Percentiles rank a stretch among this genome's conserved stretches.
Evolutionary conservation across 2,329 filamentous ascomycete species (phyloP).

Genomic region (Aspergillus fischeri): DNA sequence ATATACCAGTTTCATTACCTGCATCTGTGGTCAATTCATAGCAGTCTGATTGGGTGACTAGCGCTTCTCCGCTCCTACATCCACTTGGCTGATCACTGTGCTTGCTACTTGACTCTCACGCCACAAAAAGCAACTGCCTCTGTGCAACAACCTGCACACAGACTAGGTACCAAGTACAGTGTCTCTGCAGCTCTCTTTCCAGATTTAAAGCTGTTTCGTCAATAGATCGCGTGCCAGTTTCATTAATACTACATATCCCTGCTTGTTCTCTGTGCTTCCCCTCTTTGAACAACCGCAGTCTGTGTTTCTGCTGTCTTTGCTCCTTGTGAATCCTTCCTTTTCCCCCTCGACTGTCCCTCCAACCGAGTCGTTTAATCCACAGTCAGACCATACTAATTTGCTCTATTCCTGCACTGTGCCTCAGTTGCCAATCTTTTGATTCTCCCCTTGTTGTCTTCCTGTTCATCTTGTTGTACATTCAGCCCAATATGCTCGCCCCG

Average conservation of each 20-base stretch:
- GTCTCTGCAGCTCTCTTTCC: background rate
- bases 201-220: background rate
- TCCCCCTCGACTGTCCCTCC: background rate
- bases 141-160: background rate
- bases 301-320: constrained; percentile 5
- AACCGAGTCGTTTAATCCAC: background rate
- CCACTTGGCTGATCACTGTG: background rate
- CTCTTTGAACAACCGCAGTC: background rate
- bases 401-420: background rate
- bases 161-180: background rate
- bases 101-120: background rate
- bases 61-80: background rate
- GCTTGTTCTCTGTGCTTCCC: background rate
- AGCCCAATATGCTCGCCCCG: constrained; percentile 38
- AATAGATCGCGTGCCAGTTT: background rate
- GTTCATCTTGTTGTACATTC: constrained; percentile 3
- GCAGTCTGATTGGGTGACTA: background rate
- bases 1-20: background rate
- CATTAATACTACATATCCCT: background rate
- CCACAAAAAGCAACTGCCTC: background rate
- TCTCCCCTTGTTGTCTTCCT: background rate
- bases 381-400: background rate
- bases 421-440: constrained; percentile 1
- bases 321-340: constrained; percentile 10
- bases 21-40: background rate